Evolutionary conservation across 352 stramenopile species (phyloP), one percentile per base, ranked within the genome.

Genomic region (Hyphochytrium catenoides): DNA sequence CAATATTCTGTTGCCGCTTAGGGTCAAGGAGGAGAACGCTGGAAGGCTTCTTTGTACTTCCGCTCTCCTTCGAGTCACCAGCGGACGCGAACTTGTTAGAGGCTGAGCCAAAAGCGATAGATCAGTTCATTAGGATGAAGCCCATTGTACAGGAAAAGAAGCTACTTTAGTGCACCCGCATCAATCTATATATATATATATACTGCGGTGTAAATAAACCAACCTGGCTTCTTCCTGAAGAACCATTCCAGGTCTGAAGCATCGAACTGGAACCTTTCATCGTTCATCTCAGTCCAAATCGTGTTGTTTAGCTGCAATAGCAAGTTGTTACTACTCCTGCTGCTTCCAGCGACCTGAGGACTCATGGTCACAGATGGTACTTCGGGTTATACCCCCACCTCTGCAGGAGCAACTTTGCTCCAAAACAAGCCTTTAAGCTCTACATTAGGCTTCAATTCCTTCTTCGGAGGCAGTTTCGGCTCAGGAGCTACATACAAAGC

Each of bases 1-100:
- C 86, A 0, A 94, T 83, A 59, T 96, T 96, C 53, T 97, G 90
- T 25, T 90, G 78, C 17, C 81, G 69, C 53, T 97, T 96, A 1
- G 77, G 64, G 46, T 97, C 88, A 31, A 97, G 76, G 11, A 96
- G 55, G 16, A 81, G 52, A 4, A 84, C 69, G 0, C 6, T 36
- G 35, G 20, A 43, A 35, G n/a, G 4, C 28, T 12, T 59, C 55
- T 19, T 41, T 34, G 28, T 75, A 57, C 26, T 79, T 76, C 32
- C 77, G 77, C 49, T 74, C 76, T 24, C 45, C 35, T 14, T 29
- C 1, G 77, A 63, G n/a, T 76, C 62, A 21, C 59, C n/a, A n/a
- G n/a, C n/a, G n/a, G n/a, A n/a, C n/a, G n/a, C n/a, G n/a, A n/a
- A n/a, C n/a, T n/a, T n/a, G n/a, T n/a, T n/a, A n/a, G n/a, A n/a